Conservation (phyloP, 768 basidiomycete species). For the Panus rudis region DNA sequence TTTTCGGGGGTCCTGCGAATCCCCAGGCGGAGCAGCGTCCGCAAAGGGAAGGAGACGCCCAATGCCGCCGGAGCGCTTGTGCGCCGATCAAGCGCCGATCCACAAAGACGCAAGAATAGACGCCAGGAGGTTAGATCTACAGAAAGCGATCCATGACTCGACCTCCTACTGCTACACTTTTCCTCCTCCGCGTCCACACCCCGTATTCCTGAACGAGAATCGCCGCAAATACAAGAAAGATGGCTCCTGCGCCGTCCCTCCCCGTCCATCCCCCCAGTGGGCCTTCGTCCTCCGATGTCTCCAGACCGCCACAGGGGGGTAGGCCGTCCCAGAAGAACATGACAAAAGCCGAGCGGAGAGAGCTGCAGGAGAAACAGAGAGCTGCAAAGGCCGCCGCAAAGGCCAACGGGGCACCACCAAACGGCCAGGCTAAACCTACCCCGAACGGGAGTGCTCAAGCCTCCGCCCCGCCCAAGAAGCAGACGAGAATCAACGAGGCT, state of each 20-base stretch:
- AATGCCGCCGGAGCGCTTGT: too few relatives aligned
- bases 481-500: slow-evolving; percentile 13
- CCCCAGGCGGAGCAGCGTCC: too few relatives aligned
- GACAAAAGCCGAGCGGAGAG: slow-evolving; percentile 76
- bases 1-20: too few relatives aligned
- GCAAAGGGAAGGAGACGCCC: too few relatives aligned
- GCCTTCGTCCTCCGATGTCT: slow-evolving; percentile 8
- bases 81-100: too few relatives aligned
- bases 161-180: not conserved
- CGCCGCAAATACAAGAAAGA: slow-evolving; percentile 1
- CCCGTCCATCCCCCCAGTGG: slow-evolving; percentile 19
- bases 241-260: slow-evolving; percentile 17
- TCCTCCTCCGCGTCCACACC: not conserved
- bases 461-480: slow-evolving; percentile 15
- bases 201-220: not conserved
- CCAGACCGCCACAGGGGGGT: slow-evolving; percentile 24
- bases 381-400: slow-evolving; percentile 55
- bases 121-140: not conserved
- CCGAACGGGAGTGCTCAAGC: slow-evolving; percentile 16
- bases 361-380: slow-evolving; percentile 72
- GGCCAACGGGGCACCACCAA: slow-evolving; percentile 16
- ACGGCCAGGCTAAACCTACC: slow-evolving; percentile 1
- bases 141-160: too few relatives aligned
- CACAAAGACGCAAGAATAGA: too few relatives aligned
- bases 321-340: slow-evolving; percentile 63